Conservation (phyloP, 202 grass and related monocot species). For the Zoysia matrella region DNA sequence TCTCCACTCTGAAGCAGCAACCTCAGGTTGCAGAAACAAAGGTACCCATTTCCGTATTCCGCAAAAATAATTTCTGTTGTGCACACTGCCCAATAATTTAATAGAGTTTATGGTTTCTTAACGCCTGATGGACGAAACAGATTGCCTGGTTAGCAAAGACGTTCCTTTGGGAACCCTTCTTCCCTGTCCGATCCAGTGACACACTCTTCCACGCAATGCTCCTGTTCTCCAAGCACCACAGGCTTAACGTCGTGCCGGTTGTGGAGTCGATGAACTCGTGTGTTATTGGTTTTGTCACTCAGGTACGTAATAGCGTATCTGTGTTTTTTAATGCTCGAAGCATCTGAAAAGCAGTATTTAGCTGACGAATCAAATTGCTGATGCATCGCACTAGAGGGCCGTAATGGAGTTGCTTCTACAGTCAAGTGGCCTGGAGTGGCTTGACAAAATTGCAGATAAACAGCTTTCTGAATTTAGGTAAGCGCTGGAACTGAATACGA, state of each 20-base stretch:
- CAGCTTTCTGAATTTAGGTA: constrained; percentile 55
- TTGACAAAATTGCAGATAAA: constrained; percentile 59
- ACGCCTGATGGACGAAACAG: constrained; percentile 41
- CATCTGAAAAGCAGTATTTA: not conserved
- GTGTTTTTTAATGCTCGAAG: not conserved
- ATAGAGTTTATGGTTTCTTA: not conserved
- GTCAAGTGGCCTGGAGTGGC: constrained; percentile 63
- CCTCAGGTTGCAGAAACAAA: constrained; percentile 57
- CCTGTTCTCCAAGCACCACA: constrained; percentile 63
- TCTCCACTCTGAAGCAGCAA: constrained; percentile 45
- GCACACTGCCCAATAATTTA: not conserved
- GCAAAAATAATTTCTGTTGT: not conserved
- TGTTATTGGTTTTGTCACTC: constrained; percentile 56
- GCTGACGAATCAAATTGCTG: not conserved
- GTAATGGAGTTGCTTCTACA: constrained; percentile 62
- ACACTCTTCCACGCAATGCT: constrained; percentile 65
- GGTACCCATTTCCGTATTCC: constrained; percentile 11
- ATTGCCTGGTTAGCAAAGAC: constrained; percentile 57
- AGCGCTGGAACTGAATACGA: constrained; percentile 7
- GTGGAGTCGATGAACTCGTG: constrained; percentile 45
- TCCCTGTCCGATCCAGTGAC: constrained; percentile 54
- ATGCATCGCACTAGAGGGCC: constrained; percentile 42
- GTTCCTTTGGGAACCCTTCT: constrained; percentile 69
- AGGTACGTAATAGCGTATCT: constrained; percentile 25
- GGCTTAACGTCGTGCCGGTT: constrained; percentile 59